phyloP scores from a whole-genome alignment of 179 eudicot species.

The Beta macrorhiza region DNA sequence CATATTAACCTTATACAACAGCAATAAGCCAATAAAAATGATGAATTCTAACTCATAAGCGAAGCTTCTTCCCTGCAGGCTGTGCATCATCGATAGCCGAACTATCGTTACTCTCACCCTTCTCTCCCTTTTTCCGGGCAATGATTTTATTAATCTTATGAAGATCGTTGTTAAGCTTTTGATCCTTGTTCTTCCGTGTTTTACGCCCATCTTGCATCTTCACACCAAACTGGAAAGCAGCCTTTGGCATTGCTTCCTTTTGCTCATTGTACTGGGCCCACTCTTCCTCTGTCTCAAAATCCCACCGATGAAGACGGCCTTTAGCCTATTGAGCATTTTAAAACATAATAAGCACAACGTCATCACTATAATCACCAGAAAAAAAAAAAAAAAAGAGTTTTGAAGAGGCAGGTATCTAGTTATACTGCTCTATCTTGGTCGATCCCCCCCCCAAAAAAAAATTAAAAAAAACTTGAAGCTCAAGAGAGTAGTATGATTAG shows the following conservation, averaged over 20 bases:
- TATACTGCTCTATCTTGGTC: not conserved
- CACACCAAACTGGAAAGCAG: constrained; percentile 98
- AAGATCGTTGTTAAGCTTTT: constrained; percentile 84
- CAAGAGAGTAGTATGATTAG: not conserved
- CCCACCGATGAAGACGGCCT: constrained; percentile 97
- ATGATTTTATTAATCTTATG: constrained; percentile 92
- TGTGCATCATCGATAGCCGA: constrained; percentile 47
- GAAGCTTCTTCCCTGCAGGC: constrained; percentile 72
- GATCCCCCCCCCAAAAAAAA: not conserved
- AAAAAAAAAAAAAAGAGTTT: too few species aligned
- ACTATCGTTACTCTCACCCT: constrained; percentile 43
- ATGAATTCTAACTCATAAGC: constrained; percentile 36
- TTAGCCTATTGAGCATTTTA: constrained; percentile 58
- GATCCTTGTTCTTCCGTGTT: constrained; percentile 89
- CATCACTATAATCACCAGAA: not conserved
- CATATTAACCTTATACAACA: constrained; percentile 7
- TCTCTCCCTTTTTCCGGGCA: constrained; percentile 66
- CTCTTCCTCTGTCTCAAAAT: constrained; percentile 94
- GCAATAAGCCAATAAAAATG: not conserved
- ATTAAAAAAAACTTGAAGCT: not conserved
- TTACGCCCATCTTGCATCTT: constrained; percentile 99
- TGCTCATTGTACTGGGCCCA: constrained; percentile 97
- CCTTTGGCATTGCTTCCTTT: constrained; percentile 99
- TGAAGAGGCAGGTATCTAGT: too few species aligned
- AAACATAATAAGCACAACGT: not conserved